A percentile compares a stretch with the other conserved stretches of the same genome.
These are phyloP conservation scores for Coemansia biformis DNA, from an alignment of 192 early-diverging fungal species.

Conservation along the genomic window DNA sequence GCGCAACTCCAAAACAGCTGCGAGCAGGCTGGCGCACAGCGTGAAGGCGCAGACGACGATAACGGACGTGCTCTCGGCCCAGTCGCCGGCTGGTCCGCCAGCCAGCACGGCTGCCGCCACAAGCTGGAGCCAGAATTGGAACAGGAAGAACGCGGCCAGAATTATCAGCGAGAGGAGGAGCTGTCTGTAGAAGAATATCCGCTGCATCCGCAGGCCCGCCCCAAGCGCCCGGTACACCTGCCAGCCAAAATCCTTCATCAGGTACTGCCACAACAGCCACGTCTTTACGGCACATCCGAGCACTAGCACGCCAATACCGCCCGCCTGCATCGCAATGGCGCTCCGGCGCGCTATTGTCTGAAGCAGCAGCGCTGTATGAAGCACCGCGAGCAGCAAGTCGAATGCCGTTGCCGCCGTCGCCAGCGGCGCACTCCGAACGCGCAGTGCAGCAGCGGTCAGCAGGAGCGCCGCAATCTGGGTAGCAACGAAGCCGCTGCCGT, in stretches of 20 bases:
- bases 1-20: conserved; percentile 27
- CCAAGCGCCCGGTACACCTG: conserved; percentile 45
- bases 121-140: conserved; percentile 49
- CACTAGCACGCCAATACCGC: conserved; percentile 11
- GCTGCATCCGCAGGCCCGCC: conserved; percentile 41
- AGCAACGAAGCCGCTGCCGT: conserved; percentile 25
- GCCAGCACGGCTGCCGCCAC: conserved; percentile 46
- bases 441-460: conserved; percentile 14
- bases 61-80: conserved; percentile 13
- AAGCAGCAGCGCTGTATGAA: conserved; percentile 19
- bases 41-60: conserved; percentile 7
- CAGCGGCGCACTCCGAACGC: conserved; percentile 24
- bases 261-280: conserved; percentile 18
- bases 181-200: conserved; percentile 45
- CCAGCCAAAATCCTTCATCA: conserved; percentile 51
- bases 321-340: conserved; percentile 16
- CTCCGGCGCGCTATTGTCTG: conserved; percentile 11
- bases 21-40: conserved; percentile 21
- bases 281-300: conserved; percentile 20
- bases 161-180: conserved; percentile 26
- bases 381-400: conserved; percentile 23
- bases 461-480: conserved; percentile 23
- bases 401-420: conserved; percentile 23
- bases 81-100: not conserved
- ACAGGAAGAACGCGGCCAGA: conserved; percentile 31